Conservation (phyloP, 805 yeast species). For the Cyberlindnera petersonii region DNA sequence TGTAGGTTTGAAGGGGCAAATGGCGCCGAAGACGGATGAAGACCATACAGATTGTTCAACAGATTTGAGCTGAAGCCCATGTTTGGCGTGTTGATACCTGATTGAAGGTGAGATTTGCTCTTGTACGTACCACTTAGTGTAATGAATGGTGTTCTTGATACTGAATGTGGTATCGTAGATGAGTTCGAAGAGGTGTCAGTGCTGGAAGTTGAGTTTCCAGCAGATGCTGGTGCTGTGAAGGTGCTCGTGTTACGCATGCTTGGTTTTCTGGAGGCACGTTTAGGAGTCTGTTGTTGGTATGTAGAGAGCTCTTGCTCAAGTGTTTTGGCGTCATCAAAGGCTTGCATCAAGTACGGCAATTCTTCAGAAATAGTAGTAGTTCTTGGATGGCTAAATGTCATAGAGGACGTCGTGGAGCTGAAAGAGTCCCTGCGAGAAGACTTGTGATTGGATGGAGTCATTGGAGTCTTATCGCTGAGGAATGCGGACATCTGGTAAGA, state of each 20-base stretch:
- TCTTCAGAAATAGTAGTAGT: slow-evolving; percentile 55
- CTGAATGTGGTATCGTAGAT: slow-evolving; percentile 2
- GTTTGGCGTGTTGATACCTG: slow-evolving; percentile 16
- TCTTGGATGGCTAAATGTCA: slow-evolving; percentile 33
- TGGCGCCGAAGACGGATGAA: slow-evolving; percentile 27
- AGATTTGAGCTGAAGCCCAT: slow-evolving; percentile 24
- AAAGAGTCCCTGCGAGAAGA: slow-evolving; percentile 20
- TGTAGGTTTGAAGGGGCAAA: slow-evolving; percentile 17
- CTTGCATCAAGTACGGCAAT: slow-evolving; percentile 61
- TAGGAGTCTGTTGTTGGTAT: slow-evolving; percentile 11
- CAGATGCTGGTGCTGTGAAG: too few relatives aligned
- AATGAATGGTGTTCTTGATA: slow-evolving; percentile 5
- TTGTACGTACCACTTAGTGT: slow-evolving; percentile 7
- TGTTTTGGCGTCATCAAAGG: slow-evolving; percentile 59
- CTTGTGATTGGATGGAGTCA: slow-evolving; percentile 3
- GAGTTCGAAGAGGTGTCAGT: slow-evolving; percentile 2
- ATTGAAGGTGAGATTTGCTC: slow-evolving; percentile 15
- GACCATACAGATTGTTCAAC: slow-evolving; percentile 26
- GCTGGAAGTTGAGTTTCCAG: too few relatives aligned
- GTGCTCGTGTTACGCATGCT: slow-evolving; percentile 5
- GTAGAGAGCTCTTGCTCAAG: slow-evolving; percentile 46
- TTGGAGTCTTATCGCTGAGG: slow-evolving; percentile 10
- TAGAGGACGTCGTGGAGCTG: slow-evolving; percentile 28
- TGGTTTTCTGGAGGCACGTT: slow-evolving; percentile 2
- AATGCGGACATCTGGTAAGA: slow-evolving; percentile 12